Evolutionary conservation across 768 basidiomycete species (phyloP).

Genomic region (Lactarius trivialis): DNA sequence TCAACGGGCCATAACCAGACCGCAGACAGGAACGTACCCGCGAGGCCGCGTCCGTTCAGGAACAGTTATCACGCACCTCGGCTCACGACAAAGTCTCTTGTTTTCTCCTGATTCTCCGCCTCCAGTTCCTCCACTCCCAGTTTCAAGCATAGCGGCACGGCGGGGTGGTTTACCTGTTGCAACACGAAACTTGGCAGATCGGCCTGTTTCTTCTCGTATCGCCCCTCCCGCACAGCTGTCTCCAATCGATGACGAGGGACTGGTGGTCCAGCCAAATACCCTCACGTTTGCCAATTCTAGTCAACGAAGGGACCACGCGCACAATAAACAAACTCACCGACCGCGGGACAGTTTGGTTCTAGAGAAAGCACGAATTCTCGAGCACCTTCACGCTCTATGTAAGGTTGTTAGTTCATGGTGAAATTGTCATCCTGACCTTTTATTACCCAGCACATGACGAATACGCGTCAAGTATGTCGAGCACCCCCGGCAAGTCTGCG

Average conservation of each 20-base stretch:
- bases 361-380: slow-evolving; percentile 20
- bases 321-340: neutral
- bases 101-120: slow-evolving; percentile 14
- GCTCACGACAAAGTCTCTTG: slow-evolving; percentile 16
- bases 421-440: slow-evolving; percentile 20
- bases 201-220: neutral
- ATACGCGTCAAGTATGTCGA: slow-evolving; percentile 13
- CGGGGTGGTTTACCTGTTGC: neutral
- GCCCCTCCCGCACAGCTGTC: neutral
- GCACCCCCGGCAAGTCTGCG: slow-evolving; percentile 5
- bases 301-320: slow-evolving; percentile 5
- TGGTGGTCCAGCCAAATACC: slow-evolving; percentile 2
- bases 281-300: neutral
- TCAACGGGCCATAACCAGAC: neutral
- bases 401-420: slow-evolving; percentile 30
- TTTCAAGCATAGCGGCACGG: neutral
- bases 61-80: slow-evolving; percentile 14
- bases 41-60: slow-evolving; percentile 23
- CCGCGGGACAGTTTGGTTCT: slow-evolving; percentile 24
- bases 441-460: slow-evolving; percentile 18
- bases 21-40: neutral
- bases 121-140: slow-evolving; percentile 23
- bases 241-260: neutral
- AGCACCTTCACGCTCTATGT: slow-evolving; percentile 28
- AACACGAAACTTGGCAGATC: neutral